Evolutionary conservation across 495 filamentous ascomycete species (phyloP).

Genomic region (Glutinoglossum americanum): DNA sequence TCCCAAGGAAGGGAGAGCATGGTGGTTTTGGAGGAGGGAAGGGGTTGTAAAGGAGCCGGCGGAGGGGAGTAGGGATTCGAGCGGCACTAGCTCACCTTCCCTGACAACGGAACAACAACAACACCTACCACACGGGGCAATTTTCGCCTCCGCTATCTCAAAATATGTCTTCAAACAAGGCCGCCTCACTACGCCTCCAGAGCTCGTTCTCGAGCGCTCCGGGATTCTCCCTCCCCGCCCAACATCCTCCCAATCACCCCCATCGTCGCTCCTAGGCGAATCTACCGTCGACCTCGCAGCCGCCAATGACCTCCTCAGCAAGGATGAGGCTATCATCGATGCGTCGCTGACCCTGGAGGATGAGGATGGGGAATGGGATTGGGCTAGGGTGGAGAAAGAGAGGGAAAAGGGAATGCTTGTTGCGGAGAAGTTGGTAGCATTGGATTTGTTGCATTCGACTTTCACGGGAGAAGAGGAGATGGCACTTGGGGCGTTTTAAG

Average conservation of each 20-base stretch:
- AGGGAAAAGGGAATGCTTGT: neutral
- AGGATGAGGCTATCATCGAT: neutral
- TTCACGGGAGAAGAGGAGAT: slow-evolving; percentile 3
- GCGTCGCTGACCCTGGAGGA: neutral
- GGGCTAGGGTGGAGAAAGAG: slow-evolving; percentile 4
- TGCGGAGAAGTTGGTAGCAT: neutral
- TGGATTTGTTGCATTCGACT: slow-evolving; percentile 2
- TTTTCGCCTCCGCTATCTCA: slow-evolving; percentile 55
- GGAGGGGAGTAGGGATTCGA: neutral
- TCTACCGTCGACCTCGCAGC: neutral
- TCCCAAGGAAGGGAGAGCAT: neutral
- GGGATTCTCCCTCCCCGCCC: slow-evolving; percentile 42
- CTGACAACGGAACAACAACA: neutral
- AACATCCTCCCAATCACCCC: too few species aligned
- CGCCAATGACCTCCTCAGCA: neutral
- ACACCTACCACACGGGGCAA: slow-evolving; percentile 5
- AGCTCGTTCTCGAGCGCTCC: slow-evolving; percentile 44
- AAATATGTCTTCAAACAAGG: slow-evolving; percentile 89
- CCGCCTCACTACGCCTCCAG: slow-evolving; percentile 63
- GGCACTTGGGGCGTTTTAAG: slow-evolving; percentile 1
- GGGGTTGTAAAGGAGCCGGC: slow-evolving; percentile 9
- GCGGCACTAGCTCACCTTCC: slow-evolving; percentile 1
- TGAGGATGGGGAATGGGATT: neutral
- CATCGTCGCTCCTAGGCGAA: neutral
- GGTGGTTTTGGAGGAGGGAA: neutral